phyloP scores from a whole-genome alignment of 1,139 yeast species.

The Candida tunisiensis region DNA sequence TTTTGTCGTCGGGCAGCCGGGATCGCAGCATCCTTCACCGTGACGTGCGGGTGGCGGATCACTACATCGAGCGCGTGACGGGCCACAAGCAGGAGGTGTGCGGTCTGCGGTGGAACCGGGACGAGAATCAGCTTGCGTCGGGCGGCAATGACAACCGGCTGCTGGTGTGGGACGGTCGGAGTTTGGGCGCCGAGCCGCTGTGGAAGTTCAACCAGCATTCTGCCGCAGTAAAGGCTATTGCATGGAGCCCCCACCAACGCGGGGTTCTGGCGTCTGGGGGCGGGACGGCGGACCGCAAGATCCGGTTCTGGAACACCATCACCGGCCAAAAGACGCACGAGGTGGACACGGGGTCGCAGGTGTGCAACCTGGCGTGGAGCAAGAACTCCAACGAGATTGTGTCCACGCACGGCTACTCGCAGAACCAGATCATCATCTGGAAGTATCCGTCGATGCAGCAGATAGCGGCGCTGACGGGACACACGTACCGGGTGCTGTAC shows the following conservation, averaged over 20 bases:
- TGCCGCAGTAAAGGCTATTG: constrained; percentile 88
- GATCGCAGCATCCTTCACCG: constrained; percentile 77
- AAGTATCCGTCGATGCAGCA: constrained; percentile 88
- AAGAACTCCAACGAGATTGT: constrained; percentile 82
- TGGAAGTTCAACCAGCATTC: constrained; percentile 66
- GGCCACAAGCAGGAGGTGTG: constrained; percentile 90
- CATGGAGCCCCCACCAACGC: constrained; percentile 96
- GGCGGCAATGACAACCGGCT: constrained; percentile 86
- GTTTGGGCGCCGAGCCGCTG: constrained; percentile 43
- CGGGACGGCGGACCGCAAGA: constrained; percentile 85
- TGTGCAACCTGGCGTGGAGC: constrained; percentile 89
- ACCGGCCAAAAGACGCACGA: constrained; percentile 62
- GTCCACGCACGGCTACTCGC: constrained; percentile 87
- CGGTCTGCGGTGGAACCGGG: constrained; percentile 87
- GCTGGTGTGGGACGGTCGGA: constrained; percentile 68
- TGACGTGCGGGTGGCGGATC: constrained; percentile 81
- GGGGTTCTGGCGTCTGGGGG: constrained; percentile 94
- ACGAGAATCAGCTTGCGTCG: constrained; percentile 55
- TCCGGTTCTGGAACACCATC: constrained; percentile 84
- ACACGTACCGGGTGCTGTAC: constrained; percentile 81
- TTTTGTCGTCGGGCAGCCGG: constrained; percentile 73
- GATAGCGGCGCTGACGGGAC: constrained; percentile 86
- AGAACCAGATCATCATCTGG: constrained; percentile 89
- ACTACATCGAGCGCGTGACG: constrained; percentile 53
- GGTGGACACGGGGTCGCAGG: constrained; percentile 89